phyloP scores from a whole-genome alignment of 768 basidiomycete species.

The Pluteus cervinus region DNA sequence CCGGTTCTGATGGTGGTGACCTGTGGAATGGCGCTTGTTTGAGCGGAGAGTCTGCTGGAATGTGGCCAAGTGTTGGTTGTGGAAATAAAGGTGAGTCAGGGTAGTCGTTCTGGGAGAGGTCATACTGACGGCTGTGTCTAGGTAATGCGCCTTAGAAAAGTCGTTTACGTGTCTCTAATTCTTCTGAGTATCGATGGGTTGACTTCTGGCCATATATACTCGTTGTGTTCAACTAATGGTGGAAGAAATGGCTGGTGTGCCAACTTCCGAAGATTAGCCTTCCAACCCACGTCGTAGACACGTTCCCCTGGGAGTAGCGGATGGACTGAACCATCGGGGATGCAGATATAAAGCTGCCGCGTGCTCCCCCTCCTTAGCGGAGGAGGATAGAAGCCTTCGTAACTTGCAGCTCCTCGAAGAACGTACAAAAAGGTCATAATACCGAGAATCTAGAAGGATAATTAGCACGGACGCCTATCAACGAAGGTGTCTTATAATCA shows the following conservation, averaged over 20 bases:
- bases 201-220: no score
- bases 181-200: no score
- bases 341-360: conserved; percentile 16
- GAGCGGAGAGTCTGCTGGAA: conserved; percentile 36
- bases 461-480: no score
- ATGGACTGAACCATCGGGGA: conserved; percentile 14
- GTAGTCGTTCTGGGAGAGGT: no score
- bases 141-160: no score
- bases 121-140: no score
- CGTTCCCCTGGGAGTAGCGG: conserved; percentile 20
- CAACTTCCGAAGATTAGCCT: conserved; percentile 21
- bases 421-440: conserved; percentile 18
- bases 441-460: conserved; percentile 11
- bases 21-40: conserved; percentile 49
- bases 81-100: conserved; percentile 52
- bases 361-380: conserved; percentile 3
- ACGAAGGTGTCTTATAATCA: conserved; percentile 13
- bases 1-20: conserved; percentile 41
- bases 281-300: conserved; percentile 31
- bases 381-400: conserved; percentile 25
- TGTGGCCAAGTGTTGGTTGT: conserved; percentile 48
- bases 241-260: conserved; percentile 16
- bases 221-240: no score
- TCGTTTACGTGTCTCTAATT: no score
- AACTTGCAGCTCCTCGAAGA: conserved; percentile 27